Base-by-base conservation (phyloP, 352 stramenopile genomes). In the Pythium oligandrum region DNA sequence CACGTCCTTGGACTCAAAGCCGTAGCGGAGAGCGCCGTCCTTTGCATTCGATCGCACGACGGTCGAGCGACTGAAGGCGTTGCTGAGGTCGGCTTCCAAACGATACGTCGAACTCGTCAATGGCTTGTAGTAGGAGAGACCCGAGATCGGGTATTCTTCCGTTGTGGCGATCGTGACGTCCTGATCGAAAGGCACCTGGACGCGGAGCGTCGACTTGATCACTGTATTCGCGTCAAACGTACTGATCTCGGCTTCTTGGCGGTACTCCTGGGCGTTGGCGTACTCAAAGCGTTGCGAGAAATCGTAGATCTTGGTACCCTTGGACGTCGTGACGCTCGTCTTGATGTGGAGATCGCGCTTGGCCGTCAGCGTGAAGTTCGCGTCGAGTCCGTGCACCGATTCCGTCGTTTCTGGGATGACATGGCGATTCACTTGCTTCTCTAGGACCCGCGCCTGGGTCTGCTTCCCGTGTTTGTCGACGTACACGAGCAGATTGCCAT, bases 401-500 rank as follows among this genome's bases (percentile, higher is more conserved):
- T 55, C 47, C n/a, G 48, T 57, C 43, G 40, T 38, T 4, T 50
- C 57, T 10, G 72, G 69, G 34, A 61, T 48, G 6, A 79, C 56
- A 35, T 60, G 48, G 40, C 61, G 32, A 3, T 61, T 51, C 10
- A 82, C 46, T n/a, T 52, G 53, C 51, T 82, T 63, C 39, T 66
- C 44, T 2, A 86, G 54, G 38, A 82, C 53, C 38, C 58, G 48
- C 3, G 69, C 73, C 6, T 61, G 46, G 8, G 75, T 89, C n/a
- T 59, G 64, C 8, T 50, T 61, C 44, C 73, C 72, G 34, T 49
- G 34, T 6, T 54, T 49, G 52, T 87, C 78, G 37, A 75, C 51
- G 56, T 78, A 89, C 11, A 79, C 61, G 39, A 89, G 53, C 32
- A 89, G 49, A 44, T 83, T 89, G 26, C 71, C 78, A 47, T 84